Evolutionary conservation across 2,329 filamentous ascomycete genomes (phyloP).

Genomic region (Cladosporium colombiae): DNA sequence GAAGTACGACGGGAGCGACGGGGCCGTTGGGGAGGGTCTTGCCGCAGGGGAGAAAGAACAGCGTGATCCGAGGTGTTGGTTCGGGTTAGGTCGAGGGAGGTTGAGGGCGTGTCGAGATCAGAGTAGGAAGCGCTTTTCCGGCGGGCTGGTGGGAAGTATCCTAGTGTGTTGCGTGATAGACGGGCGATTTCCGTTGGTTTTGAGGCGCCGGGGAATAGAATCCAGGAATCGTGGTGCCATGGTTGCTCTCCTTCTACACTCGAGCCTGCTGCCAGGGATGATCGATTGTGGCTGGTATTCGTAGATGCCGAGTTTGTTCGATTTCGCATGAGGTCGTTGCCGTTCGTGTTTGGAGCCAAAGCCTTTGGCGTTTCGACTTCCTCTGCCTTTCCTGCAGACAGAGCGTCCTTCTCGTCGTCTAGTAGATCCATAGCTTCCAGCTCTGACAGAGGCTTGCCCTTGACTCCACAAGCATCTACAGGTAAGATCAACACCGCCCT

Average conservation of each 20-base stretch:
- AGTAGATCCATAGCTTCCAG: slow-evolving; percentile 38
- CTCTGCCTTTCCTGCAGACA: slow-evolving; percentile 36
- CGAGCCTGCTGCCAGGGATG: slow-evolving; percentile 38
- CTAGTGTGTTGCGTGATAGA: slow-evolving; percentile 75
- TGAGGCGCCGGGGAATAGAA: slow-evolving; percentile 70
- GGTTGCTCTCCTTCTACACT: slow-evolving; percentile 61
- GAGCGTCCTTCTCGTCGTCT: slow-evolving; percentile 33
- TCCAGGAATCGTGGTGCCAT: slow-evolving; percentile 90
- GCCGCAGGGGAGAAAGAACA: slow-evolving; percentile 37
- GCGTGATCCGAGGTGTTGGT: slow-evolving; percentile 40
- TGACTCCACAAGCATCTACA: slow-evolving; percentile 84
- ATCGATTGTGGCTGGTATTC: slow-evolving; percentile 35
- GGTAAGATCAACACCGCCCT: slow-evolving; percentile 80
- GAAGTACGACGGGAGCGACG: slow-evolving; percentile 41
- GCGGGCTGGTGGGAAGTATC: slow-evolving; percentile 87
- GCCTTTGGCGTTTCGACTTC: slow-evolving; percentile 39
- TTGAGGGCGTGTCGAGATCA: slow-evolving; percentile 65
- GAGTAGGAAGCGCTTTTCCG: slow-evolving; percentile 75
- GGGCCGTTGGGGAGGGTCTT: slow-evolving; percentile 42
- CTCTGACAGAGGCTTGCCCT: slow-evolving; percentile 61
- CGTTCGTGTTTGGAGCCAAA: slow-evolving; percentile 27
- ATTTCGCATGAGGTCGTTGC: slow-evolving; percentile 31
- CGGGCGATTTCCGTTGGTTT: slow-evolving; percentile 82
- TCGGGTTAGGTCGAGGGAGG: slow-evolving; percentile 63
- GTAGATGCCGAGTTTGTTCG: slow-evolving; percentile 41